A percentile compares a stretch with the other conserved stretches of the same genome.
Evolutionary conservation across 2,329 filamentous ascomycete species (phyloP).

Genomic region (Colletotrichum sansevieriae): DNA sequence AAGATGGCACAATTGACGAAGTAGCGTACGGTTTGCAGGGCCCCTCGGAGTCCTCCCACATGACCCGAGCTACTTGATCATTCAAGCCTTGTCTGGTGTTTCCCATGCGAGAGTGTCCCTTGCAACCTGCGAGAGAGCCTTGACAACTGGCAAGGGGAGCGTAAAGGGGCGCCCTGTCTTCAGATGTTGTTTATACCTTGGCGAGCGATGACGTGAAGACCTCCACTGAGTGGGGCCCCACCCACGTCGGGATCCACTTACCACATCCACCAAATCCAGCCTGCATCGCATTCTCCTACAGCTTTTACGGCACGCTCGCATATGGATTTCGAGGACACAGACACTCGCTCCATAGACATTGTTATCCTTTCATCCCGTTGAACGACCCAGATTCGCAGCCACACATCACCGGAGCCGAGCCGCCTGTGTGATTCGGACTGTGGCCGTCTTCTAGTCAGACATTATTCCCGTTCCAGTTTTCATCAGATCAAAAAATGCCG

Average conservation of each 20-base stretch:
- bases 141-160: no score
- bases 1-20: background rate
- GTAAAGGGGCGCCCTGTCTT: background rate
- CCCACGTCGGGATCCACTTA: no score
- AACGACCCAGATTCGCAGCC: background rate
- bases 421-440: conserved; percentile 3
- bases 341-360: no score
- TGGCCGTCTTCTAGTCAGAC: background rate
- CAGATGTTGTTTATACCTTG: no score
- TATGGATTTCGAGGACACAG: no score
- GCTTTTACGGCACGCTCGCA: no score
- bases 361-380: background rate
- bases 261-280: no score
- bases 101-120: background rate
- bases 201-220: background rate
- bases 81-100: conserved; percentile 1
- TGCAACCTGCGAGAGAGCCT: no score
- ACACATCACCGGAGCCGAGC: conserved; percentile 9
- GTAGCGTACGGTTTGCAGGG: background rate
- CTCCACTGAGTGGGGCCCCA: background rate
- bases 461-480: background rate
- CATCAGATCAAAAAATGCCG: conserved; percentile 21
- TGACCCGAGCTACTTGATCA: conserved; percentile 11
- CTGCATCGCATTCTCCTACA: no score
- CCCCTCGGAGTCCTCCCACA: conserved; percentile 1